Evolutionary conservation across 2,329 filamentous ascomycete genomes (phyloP).

Genomic region (Pseudogymnoascus sp.): DNA sequence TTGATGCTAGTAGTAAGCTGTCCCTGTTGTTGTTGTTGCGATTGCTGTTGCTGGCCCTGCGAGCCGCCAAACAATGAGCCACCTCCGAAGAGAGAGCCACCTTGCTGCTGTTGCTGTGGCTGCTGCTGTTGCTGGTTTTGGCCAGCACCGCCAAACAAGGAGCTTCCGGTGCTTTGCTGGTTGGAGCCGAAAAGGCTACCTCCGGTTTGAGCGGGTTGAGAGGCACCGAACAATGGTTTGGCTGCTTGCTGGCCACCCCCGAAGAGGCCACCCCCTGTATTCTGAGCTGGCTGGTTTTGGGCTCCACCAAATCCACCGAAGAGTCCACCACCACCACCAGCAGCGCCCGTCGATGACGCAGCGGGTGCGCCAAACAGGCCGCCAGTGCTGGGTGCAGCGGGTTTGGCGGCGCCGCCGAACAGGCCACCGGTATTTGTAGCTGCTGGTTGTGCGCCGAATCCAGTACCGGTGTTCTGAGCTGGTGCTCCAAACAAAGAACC

Average conservation of each 20-base stretch:
- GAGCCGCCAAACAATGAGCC: conserved; percentile 54
- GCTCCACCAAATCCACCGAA: conserved; percentile 30
- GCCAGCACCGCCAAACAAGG: conserved; percentile 24
- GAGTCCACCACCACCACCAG: conserved; percentile 35
- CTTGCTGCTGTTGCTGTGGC: conserved; percentile 42
- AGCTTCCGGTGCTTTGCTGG: conserved; percentile 31
- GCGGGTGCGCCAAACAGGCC: conserved; percentile 36
- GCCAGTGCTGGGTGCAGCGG: conserved; percentile 29
- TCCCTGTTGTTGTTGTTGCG: conserved; percentile 48
- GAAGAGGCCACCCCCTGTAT: conserved; percentile 44
- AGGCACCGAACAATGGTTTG: conserved; percentile 48
- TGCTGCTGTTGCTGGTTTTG: conserved; percentile 28
- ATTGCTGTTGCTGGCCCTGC: conserved; percentile 39
- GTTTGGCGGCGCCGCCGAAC: conserved; percentile 33
- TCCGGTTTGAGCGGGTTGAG: conserved; percentile 35
- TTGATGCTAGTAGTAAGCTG: conserved; percentile 70
- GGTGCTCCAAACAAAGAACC: conserved; percentile 15
- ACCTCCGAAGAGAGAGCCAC: conserved; percentile 53
- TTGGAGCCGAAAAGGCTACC: conserved; percentile 47
- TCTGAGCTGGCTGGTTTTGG: conserved; percentile 31
- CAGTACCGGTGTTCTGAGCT: not conserved
- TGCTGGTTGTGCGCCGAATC: conserved; percentile 19
- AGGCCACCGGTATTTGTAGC: conserved; percentile 32
- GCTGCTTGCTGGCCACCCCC: conserved; percentile 44
- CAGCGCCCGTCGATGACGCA: conserved; percentile 29